Percentiles rank a stretch among this genome's conserved stretches.
Evolutionary conservation across 2,329 filamentous ascomycete genomes (phyloP).

Genomic region (Clarireedia paspali): DNA sequence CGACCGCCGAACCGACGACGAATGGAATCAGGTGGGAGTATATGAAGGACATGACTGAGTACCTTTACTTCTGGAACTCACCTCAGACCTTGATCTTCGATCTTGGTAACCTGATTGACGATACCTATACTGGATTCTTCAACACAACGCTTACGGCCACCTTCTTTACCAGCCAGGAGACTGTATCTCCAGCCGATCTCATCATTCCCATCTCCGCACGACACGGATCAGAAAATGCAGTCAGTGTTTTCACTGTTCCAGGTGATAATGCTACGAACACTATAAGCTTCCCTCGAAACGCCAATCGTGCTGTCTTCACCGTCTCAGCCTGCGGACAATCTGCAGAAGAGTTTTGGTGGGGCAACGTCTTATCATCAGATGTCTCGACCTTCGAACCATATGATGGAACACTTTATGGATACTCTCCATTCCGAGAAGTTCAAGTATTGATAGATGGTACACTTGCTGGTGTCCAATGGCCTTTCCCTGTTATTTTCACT

Average conservation of each 20-base stretch:
- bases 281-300: slow-evolving; percentile 57
- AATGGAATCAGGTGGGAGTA: slow-evolving; percentile 70
- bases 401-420: slow-evolving; percentile 53
- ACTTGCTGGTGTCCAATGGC: slow-evolving; percentile 70
- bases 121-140: slow-evolving; percentile 64
- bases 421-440: slow-evolving; percentile 70
- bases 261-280: slow-evolving; percentile 50
- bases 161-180: slow-evolving; percentile 50
- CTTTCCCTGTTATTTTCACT: slow-evolving; percentile 76
- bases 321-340: slow-evolving; percentile 72
- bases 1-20: slow-evolving; percentile 68
- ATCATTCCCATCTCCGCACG: slow-evolving; percentile 61
- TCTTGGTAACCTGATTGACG: slow-evolving; percentile 63
- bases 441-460: slow-evolving; percentile 67
- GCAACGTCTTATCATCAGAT: slow-evolving; percentile 61
- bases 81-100: slow-evolving; percentile 74
- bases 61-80: slow-evolving; percentile 57
- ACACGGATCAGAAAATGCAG: slow-evolving; percentile 39
- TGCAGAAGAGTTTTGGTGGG: slow-evolving; percentile 80
- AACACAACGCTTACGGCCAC: slow-evolving; percentile 68
- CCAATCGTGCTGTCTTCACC: slow-evolving; percentile 62
- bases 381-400: slow-evolving; percentile 48
- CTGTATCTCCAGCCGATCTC: slow-evolving; percentile 46
- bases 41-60: slow-evolving; percentile 71
- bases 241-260: slow-evolving; percentile 64